Evolutionary conservation across 257 asterid species (phyloP), one percentile per base, ranked within the genome.

Genomic region (Nemophila menziesii): DNA sequence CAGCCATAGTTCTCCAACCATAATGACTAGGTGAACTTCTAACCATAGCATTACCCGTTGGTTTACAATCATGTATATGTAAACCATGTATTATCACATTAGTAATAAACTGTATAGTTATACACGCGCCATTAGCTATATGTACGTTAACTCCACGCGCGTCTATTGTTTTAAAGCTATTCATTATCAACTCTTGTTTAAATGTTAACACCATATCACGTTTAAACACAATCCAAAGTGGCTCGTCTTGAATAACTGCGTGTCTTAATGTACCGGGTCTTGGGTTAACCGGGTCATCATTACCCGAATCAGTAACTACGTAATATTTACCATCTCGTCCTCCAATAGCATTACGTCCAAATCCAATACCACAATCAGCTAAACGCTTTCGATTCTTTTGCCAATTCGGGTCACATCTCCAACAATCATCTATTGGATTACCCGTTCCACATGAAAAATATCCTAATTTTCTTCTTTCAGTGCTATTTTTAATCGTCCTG

Each of bases 1-100:
- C 96, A 37, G 94, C 93, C 90, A 82, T 72, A 11, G 94, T 82
- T 65, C 96, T 82, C 87, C 82, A 86, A 22, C 96, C 96, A 20
- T 56, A 86, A 50, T 86, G 96, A 1, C 80, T 9, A 1, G 90
- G 77, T 0, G 96, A 82, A 69, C 94, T 82, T 65, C 96, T 79
- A 51, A 86, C 92, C 93, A 86, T 67, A 22, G 94, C 96, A 34
- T 86, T 86, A 12, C 96, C 96, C 1, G 94, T 82, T 0, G 94
- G 94, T 33, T 64, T 82, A 20, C 92, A 79, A 33, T 86, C 94
- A 56, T 86, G 96, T 38, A 86, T 74, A 45, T 82, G 84, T 24
- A 86, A 55, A 19, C 96, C 96, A 43, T 82, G 94, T 23, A 86
- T 72, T 9, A 82, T 86, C n/a, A 86, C 63, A 55, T 86, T 86